Conservation (phyloP, 139 green algal species). For the Chlorella sorokiniana region DNA sequence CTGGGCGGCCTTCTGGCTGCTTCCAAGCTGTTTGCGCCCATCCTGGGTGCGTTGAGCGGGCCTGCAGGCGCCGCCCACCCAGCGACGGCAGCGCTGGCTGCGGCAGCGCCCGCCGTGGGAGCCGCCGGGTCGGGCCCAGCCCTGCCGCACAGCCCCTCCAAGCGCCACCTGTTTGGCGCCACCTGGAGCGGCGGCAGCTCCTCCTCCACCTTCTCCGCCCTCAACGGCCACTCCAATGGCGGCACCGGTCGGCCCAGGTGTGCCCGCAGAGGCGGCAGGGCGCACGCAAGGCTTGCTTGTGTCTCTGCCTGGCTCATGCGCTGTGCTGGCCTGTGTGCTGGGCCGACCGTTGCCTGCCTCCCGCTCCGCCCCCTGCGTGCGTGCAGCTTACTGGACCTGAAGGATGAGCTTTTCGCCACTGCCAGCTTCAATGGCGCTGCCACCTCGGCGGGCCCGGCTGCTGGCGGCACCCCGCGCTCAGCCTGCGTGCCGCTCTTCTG, state of each 20-base stretch:
- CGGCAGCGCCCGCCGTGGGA: neutral
- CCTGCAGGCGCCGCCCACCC: neutral
- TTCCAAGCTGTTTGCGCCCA: conserved; percentile 20
- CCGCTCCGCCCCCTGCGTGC: neutral
- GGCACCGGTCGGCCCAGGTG: conserved; percentile 1
- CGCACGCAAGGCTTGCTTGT: neutral
- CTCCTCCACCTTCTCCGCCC: neutral
- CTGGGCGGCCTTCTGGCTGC: conserved; percentile 2
- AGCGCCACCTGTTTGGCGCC: neutral
- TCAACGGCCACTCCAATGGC: conserved; percentile 1
- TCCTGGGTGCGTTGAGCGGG: conserved; percentile 26
- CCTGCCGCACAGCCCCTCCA: neutral
- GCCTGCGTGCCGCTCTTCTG: conserved; percentile 20
- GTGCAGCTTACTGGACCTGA: conserved; percentile 29
- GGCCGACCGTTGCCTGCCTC: neutral
- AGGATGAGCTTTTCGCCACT: conserved; percentile 18
- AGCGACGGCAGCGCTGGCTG: neutral
- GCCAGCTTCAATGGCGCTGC: neutral
- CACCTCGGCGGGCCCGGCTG: neutral
- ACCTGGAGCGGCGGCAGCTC: neutral
- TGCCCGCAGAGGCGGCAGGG: too few relatives aligned
- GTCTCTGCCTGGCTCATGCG: neutral
- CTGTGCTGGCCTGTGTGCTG: neutral
- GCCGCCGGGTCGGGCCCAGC: too few relatives aligned
- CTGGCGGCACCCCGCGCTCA: neutral